Percentiles rank a stretch among this genome's conserved stretches.
phyloP scores from a whole-genome alignment of 2,329 filamentous ascomycete genomes.

The Cytospora piceicola region DNA sequence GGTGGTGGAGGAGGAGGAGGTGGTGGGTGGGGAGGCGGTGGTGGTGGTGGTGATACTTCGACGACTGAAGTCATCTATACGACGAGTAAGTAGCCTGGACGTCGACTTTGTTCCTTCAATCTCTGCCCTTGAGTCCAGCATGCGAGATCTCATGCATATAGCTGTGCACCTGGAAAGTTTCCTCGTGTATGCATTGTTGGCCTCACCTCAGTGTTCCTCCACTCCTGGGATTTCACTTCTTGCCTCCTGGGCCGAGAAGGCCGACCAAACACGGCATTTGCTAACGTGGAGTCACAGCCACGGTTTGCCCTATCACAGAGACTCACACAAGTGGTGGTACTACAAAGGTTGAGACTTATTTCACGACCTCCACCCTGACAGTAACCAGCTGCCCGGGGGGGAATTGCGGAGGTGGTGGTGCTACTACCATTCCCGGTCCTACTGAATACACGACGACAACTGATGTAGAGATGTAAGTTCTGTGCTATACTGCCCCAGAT shows the following conservation, averaged over 20 bases:
- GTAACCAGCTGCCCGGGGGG: conserved; percentile 44
- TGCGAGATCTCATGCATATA: not conserved
- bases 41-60: conserved; percentile 21
- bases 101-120: not conserved
- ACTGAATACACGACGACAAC: conserved; percentile 40
- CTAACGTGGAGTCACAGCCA: conserved; percentile 47
- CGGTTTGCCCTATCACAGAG: conserved; percentile 50
- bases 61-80: conserved; percentile 33
- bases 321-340: conserved; percentile 46
- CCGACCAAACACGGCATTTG: not conserved
- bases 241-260: no score
- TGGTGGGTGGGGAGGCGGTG: conserved; percentile 26
- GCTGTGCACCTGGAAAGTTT: not conserved
- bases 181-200: not conserved
- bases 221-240: not conserved
- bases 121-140: no score
- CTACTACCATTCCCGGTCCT: conserved; percentile 43
- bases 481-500: no score
- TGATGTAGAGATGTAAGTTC: conserved; percentile 34
- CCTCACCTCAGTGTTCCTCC: not conserved
- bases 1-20: conserved; percentile 24
- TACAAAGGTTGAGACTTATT: conserved; percentile 48
- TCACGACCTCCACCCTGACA: conserved; percentile 49
- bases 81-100: conserved; percentile 20
- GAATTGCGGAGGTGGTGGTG: conserved; percentile 41